Base-by-base conservation (phyloP, 768 basidiomycete species). In the Tylopilus sp. region DNA sequence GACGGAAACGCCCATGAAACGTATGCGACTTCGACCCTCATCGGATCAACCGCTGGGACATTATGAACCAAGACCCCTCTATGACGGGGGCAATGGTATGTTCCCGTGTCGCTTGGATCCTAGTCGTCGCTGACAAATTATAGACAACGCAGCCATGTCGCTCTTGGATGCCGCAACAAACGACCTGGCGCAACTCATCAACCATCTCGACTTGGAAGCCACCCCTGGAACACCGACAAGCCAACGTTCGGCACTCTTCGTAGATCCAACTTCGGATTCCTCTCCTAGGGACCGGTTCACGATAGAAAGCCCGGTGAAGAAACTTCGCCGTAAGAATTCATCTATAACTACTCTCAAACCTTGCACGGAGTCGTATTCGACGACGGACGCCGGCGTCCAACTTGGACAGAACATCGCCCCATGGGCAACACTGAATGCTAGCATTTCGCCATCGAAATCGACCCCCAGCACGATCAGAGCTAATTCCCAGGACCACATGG, bases 101-200 rank as follows among this genome's bases (percentile, higher is more conserved):
- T 15, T 28, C 5, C 18, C 12, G 4, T n/a, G 3, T 39, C 22
- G 0, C 8, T 4, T 18, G 6, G 10, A 10, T 28, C 12, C 6
- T 3, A 26, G 30, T 11, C 7, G 3, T 40, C 12, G n/a, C 43
- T 61, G 1, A 6, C 0, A 44, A 8, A n/a, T 30, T 17, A 2
- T 40, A 70, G 59, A 70, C 4, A 53, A 55, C 79, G 88, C 78
- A 53, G 80, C 80, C 13, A 61, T 89, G 1, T 86, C 83, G 0
- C 77, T 88, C 26, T 71, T 91, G n/a, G 85, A 85, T 55, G 86
- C 87, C 0, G 89, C 86, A 0, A 91, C 89, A 1, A 81, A 88
- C 45, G 89, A 91, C 38, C 77, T 92, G 4, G 89, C 86, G 0
- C 80, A 80, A 49, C 71, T 92, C 4, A 88, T 92, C 65, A 87